Conservation (phyloP, 2,329 filamentous ascomycete genomes). For the Cercospora sp. region DNA sequence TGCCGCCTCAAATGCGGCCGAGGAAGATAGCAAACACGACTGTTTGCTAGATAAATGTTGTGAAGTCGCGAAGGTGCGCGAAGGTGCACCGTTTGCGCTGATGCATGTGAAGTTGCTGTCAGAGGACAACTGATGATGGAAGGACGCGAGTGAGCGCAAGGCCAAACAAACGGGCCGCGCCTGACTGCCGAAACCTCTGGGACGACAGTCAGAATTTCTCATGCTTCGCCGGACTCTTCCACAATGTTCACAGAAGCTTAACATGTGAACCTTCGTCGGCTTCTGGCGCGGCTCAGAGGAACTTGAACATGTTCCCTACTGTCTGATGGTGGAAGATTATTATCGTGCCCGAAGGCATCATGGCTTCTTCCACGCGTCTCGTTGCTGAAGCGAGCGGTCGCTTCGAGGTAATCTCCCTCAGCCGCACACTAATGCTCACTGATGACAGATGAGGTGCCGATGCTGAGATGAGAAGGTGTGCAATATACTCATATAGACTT, state of each 20-base stretch:
- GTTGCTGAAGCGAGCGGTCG: slow-evolving; percentile 2
- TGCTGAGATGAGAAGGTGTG: not conserved
- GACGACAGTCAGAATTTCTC: not conserved
- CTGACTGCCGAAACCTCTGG: not conserved
- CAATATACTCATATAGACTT: not conserved
- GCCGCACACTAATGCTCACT: slow-evolving; percentile 10
- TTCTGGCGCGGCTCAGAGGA: not conserved
- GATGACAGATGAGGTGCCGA: not conserved
- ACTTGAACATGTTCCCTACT: not conserved
- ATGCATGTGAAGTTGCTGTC: not conserved
- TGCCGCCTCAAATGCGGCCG: slow-evolving; percentile 8
- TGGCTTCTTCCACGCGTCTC: not conserved
- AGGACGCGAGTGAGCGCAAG: not conserved
- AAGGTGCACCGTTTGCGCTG: not conserved
- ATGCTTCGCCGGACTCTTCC: not conserved
- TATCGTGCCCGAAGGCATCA: not conserved
- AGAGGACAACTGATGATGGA: not conserved
- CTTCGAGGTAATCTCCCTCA: slow-evolving; percentile 6
- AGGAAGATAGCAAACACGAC: not conserved
- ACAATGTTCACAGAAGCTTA: not conserved
- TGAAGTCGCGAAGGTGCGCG: not conserved
- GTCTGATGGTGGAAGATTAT: not conserved
- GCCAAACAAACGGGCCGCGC: not conserved
- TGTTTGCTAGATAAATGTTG: slow-evolving; percentile 12
- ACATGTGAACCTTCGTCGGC: not conserved